These are phyloP conservation scores for Cytospora paraplurivora DNA, from an alignment of 2,329 filamentous ascomycete species.

Conservation along the genomic window DNA sequence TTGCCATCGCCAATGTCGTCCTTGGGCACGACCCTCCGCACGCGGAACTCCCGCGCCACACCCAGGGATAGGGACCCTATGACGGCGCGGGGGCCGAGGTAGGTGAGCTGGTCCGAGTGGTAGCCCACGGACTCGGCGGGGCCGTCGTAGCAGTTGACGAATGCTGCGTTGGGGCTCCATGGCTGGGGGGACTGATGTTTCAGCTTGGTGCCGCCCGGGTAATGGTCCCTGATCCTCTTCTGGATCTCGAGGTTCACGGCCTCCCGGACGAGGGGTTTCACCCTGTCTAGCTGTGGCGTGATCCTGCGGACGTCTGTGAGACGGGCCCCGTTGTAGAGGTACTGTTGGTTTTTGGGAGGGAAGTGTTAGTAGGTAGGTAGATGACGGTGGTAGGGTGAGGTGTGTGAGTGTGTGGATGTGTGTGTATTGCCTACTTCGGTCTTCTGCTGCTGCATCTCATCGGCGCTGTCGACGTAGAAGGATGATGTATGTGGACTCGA, in stretches of 20 bases:
- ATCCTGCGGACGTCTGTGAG: slow-evolving; percentile 76
- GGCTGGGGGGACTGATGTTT: slow-evolving; percentile 70
- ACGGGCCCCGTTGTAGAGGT: slow-evolving; percentile 80
- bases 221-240: slow-evolving; percentile 66
- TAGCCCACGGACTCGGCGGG: slow-evolving; percentile 83
- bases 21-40: slow-evolving; percentile 69
- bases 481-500: slow-evolving; percentile 80
- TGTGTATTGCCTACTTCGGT: slow-evolving; percentile 49
- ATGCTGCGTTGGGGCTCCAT: slow-evolving; percentile 87
- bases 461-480: slow-evolving; percentile 77
- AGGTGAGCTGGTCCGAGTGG: slow-evolving; percentile 90
- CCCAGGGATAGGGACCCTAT: slow-evolving; percentile 91
- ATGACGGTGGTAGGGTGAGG: too few relatives aligned
- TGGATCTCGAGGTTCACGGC: slow-evolving; percentile 79
- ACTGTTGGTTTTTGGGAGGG: slow-evolving; percentile 40
- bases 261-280: slow-evolving; percentile 69
- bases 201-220: slow-evolving; percentile 72
- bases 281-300: slow-evolving; percentile 71
- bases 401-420: too few relatives aligned
- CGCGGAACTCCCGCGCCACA: slow-evolving; percentile 89
- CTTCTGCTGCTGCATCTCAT: slow-evolving; percentile 70
- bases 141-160: slow-evolving; percentile 92
- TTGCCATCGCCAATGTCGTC: slow-evolving; percentile 57
- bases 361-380: background rate
- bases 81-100: slow-evolving; percentile 82